Conservation (phyloP, 768 basidiomycete genomes). For the Psilocybe sp. region DNA sequence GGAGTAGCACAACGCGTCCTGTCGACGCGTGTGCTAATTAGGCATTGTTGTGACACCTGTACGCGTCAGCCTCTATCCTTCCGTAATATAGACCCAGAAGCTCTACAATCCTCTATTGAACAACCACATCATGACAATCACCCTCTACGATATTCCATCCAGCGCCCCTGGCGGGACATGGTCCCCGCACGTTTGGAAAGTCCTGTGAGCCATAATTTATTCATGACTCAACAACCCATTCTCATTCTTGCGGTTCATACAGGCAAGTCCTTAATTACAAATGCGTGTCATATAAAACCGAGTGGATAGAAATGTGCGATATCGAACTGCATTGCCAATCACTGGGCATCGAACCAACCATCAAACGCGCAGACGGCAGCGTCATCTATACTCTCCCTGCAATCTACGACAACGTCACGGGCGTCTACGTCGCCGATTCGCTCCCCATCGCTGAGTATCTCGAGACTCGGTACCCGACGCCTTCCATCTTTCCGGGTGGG, state of each 20-base stretch:
- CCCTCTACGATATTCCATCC: constrained; percentile 36
- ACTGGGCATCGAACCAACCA: constrained; percentile 32
- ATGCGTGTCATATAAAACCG: constrained; percentile 37
- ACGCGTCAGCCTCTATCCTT: too few relatives aligned
- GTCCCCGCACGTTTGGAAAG: constrained; percentile 32
- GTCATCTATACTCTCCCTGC: constrained; percentile 43
- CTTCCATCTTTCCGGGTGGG: constrained; percentile 28
- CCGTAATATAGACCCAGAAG: too few relatives aligned
- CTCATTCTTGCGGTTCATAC: neutral
- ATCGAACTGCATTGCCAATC: constrained; percentile 31
- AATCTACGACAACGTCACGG: constrained; percentile 43
- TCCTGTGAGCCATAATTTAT: constrained; percentile 16
- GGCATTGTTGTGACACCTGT: too few relatives aligned
- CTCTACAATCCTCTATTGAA: too few relatives aligned
- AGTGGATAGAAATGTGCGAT: constrained; percentile 47
- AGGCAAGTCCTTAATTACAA: constrained; percentile 27
- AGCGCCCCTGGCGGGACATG: constrained; percentile 19
- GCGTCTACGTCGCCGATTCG: constrained; percentile 36
- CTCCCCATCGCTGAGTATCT: constrained; percentile 44
- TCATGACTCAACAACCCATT: neutral
- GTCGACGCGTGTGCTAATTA: too few relatives aligned
- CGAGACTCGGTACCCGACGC: constrained; percentile 45
- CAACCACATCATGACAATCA: neutral
- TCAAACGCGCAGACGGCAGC: constrained; percentile 21
- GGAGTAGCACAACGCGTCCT: too few relatives aligned